Evolutionary conservation across 345 rosid species (phyloP).

Genomic region (Camelina laxa): DNA sequence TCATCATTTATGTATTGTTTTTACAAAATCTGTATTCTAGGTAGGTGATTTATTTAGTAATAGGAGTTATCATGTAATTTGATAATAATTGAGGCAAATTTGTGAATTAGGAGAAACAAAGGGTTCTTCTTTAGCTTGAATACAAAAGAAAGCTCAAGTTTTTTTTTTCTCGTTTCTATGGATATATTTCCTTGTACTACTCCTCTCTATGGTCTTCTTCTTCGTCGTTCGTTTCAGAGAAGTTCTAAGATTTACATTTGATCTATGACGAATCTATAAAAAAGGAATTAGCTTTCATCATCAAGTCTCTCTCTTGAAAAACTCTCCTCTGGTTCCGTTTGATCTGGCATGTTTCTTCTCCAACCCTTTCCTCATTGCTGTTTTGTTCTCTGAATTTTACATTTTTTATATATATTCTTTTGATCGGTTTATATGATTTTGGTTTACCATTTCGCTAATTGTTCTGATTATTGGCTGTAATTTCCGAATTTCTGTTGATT

Average conservation of each 20-base stretch:
- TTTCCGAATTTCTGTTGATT: slow-evolving; percentile 11
- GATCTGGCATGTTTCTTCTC: slow-evolving; percentile 40
- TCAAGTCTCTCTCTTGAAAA: slow-evolving; percentile 13
- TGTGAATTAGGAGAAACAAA: not conserved
- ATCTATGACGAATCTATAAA: slow-evolving; percentile 28
- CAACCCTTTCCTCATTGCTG: slow-evolving; percentile 27
- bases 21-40: not conserved
- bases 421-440: slow-evolving; percentile 13
- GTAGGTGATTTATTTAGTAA: not conserved
- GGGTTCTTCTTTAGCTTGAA: slow-evolving; percentile 2
- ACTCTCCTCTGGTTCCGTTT: slow-evolving; percentile 29
- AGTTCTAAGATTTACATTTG: slow-evolving; percentile 42
- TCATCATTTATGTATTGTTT: not conserved
- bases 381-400: slow-evolving; percentile 9
- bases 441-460: not conserved
- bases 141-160: slow-evolving; percentile 19
- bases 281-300: slow-evolving; percentile 12
- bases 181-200: slow-evolving; percentile 34
- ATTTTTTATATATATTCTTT: not conserved
- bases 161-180: slow-evolving; percentile 18
- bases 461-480: not conserved
- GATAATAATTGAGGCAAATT: not conserved
- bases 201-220: slow-evolving; percentile 32
- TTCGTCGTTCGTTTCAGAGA: slow-evolving; percentile 33
- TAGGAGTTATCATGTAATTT: not conserved